Evolutionary conservation across 192 early-diverging fungal species (phyloP).

Genomic region (Coemansia sp.): DNA sequence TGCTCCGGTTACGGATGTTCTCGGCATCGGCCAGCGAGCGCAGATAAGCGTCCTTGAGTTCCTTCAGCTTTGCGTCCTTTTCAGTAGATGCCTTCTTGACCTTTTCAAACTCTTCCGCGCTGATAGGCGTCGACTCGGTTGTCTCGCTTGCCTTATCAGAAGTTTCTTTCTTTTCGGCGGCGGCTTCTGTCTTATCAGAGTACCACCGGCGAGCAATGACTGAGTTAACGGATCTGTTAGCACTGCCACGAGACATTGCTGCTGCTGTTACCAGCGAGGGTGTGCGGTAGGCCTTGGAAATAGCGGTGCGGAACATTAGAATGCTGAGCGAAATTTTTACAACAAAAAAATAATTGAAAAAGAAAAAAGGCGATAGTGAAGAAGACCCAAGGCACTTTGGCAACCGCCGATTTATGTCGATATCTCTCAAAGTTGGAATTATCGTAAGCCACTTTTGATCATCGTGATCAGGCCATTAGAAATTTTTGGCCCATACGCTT

Average conservation of each 20-base stretch:
- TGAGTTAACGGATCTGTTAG: neutral
- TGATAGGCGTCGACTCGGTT: neutral
- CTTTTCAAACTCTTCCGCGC: conserved; percentile 36
- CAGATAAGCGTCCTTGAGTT: conserved; percentile 80
- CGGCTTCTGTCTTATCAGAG: conserved; percentile 33
- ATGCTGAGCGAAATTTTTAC: conserved; percentile 6
- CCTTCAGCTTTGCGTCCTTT: conserved; percentile 58
- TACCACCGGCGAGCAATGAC: conserved; percentile 32
- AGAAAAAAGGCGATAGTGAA: neutral
- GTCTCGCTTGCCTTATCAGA: conserved; percentile 9
- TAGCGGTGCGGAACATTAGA: conserved; percentile 40
- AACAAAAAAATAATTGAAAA: conserved; percentile 3
- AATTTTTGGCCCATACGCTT: neutral
- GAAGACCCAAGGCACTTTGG: neutral
- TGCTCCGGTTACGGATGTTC: conserved; percentile 89
- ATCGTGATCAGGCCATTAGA: neutral
- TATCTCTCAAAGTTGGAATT: too few species aligned
- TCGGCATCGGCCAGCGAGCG: conserved; percentile 95
- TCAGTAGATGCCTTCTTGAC: conserved; percentile 36
- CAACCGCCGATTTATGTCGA: neutral
- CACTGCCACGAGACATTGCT: neutral
- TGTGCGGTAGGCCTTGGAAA: conserved; percentile 30
- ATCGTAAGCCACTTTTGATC: neutral
- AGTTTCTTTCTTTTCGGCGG: conserved; percentile 1
- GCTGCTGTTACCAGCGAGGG: conserved; percentile 19